These are phyloP conservation scores for Hirsutella thompsonii DNA, from an alignment of 2,329 filamentous ascomycete genomes.

Conservation along the genomic window DNA sequence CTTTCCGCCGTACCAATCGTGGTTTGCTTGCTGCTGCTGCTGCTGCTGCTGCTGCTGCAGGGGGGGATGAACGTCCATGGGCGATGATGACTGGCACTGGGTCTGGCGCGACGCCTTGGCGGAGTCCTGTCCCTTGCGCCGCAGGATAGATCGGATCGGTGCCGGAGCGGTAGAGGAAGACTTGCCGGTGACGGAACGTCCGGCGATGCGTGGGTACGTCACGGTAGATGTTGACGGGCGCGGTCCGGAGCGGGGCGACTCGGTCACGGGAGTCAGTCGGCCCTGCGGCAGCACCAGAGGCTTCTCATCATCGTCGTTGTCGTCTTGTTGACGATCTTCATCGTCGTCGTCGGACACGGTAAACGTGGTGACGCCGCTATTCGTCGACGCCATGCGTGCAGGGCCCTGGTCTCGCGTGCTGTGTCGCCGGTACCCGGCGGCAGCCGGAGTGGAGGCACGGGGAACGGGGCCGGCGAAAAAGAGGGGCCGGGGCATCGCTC, in stretches of 20 bases:
- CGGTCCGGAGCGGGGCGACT: conserved; percentile 25
- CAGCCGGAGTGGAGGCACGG: conserved; percentile 8
- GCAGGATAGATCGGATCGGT: too few relatives aligned
- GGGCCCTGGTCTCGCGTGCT: conserved; percentile 6
- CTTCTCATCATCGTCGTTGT: conserved; percentile 11
- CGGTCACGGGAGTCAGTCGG: conserved; percentile 34
- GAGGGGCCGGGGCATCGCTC: conserved; percentile 8
- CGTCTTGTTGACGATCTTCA: conserved; percentile 2
- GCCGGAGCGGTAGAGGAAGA: too few relatives aligned
- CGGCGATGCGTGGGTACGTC: conserved; percentile 17
- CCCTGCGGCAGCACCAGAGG: conserved; percentile 10
- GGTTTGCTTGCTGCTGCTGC: background rate
- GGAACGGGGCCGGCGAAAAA: conserved; percentile 12
- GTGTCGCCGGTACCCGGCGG: conserved; percentile 6
- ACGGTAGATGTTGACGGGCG: conserved; percentile 18
- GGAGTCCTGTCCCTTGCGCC: too few relatives aligned
- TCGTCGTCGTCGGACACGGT: conserved; percentile 16
- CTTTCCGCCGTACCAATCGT: background rate
- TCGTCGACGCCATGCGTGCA: conserved; percentile 13
- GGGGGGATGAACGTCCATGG: background rate
- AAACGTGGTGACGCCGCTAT: conserved; percentile 20
- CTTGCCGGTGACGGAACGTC: too few relatives aligned
- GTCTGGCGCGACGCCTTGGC: too few relatives aligned
- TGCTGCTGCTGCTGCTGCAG: background rate
- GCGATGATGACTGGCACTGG: conserved; percentile 10